Percentiles rank a stretch among this genome's conserved stretches.
phyloP scores from a whole-genome alignment of 352 stramenopile genomes.

The Phytophthora parvispora region DNA sequence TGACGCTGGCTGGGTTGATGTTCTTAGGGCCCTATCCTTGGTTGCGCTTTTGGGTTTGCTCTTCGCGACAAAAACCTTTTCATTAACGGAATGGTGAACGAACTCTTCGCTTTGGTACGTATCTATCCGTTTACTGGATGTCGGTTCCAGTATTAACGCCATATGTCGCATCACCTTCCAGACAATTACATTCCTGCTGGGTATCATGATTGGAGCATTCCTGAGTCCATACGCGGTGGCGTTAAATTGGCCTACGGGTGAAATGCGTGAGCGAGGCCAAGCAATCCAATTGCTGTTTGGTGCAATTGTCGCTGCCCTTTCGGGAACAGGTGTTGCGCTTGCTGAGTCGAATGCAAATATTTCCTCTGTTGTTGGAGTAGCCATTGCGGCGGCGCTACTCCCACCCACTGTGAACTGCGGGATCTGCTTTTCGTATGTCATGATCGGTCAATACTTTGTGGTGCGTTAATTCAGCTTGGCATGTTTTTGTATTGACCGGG shows the following conservation, averaged over 20 bases:
- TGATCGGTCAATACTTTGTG: slow-evolving; percentile 89
- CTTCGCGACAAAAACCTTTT: slow-evolving; percentile 86
- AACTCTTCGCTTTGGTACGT: slow-evolving; percentile 81
- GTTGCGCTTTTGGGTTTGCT: slow-evolving; percentile 85
- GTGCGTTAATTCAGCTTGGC: slow-evolving; percentile 25
- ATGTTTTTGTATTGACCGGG: background rate
- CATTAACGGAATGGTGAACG: slow-evolving; percentile 86
- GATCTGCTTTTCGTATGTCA: slow-evolving; percentile 90
- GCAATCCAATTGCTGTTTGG: slow-evolving; percentile 86
- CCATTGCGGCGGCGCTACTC: slow-evolving; percentile 86
- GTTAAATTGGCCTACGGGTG: slow-evolving; percentile 84
- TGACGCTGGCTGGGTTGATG: background rate
- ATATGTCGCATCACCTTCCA: slow-evolving; percentile 14
- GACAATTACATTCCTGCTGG: slow-evolving; percentile 82
- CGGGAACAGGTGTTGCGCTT: slow-evolving; percentile 78
- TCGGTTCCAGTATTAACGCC: background rate
- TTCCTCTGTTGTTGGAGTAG: slow-evolving; percentile 90
- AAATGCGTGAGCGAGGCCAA: slow-evolving; percentile 86
- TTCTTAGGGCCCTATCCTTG: slow-evolving; percentile 79
- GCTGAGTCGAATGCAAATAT: slow-evolving; percentile 91
- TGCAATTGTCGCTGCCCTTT: slow-evolving; percentile 81
- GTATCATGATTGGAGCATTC: slow-evolving; percentile 84
- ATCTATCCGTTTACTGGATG: background rate
- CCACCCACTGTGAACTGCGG: slow-evolving; percentile 89
- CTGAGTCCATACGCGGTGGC: slow-evolving; percentile 82